Percentiles rank a stretch among this genome's conserved stretches.
Conservation (phyloP, 2,329 filamentous ascomycete genomes). For the Sordariomycetes sp. region DNA sequence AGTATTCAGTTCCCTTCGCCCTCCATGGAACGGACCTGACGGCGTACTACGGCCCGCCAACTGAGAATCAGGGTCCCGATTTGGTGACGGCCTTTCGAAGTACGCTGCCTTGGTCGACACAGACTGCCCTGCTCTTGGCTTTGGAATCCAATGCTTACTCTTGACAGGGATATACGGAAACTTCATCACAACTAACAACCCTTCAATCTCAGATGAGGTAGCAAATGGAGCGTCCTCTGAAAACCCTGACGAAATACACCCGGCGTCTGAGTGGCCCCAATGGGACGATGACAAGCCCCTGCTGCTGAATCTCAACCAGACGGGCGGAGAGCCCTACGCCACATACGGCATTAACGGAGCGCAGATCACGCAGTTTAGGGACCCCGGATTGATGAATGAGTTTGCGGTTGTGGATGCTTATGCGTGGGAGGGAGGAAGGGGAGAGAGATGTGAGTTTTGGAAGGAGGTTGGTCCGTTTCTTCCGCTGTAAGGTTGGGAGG, state of each 20-base stretch:
- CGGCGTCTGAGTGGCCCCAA: too few relatives aligned
- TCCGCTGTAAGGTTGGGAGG: neutral
- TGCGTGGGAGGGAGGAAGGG: constrained; percentile 35
- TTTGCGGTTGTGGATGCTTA: constrained; percentile 29
- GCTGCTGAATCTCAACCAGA: too few relatives aligned
- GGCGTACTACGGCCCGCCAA: constrained; percentile 16
- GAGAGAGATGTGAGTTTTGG: constrained; percentile 35
- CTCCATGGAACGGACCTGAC: constrained; percentile 25
- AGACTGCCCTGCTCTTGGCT: too few relatives aligned
- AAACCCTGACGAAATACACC: too few relatives aligned
- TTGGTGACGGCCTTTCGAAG: constrained; percentile 2
- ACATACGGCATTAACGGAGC: constrained; percentile 13
- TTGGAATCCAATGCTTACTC: too few relatives aligned
- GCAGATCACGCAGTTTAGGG: constrained; percentile 8
- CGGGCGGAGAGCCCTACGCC: constrained; percentile 8
- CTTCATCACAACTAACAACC: too few relatives aligned
- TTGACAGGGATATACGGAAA: too few relatives aligned
- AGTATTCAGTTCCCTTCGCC: constrained; percentile 31
- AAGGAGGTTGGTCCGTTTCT: neutral
- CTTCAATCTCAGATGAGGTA: too few relatives aligned
- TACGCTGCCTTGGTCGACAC: constrained; percentile 18
- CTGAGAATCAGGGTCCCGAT: constrained; percentile 1
- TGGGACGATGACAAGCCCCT: too few relatives aligned
- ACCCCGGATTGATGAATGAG: constrained; percentile 19
- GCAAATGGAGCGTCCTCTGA: too few relatives aligned